Conservation (phyloP, 352 stramenopile genomes). For the Blastocystis sp. region DNA sequence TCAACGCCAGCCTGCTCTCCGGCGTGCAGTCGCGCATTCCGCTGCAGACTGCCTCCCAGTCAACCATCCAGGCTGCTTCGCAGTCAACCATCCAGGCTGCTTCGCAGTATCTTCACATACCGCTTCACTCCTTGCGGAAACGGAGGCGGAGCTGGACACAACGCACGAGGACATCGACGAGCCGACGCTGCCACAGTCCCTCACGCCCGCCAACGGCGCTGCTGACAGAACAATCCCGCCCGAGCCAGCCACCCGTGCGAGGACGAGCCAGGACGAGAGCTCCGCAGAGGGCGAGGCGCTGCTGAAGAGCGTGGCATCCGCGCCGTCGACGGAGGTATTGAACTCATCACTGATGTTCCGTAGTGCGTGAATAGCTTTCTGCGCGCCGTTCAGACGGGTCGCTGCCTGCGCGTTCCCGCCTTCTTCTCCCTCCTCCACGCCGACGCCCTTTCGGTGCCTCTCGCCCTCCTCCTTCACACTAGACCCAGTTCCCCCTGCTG, state of each 20-base stretch:
- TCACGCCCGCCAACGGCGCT: not conserved
- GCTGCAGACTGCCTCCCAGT: too few relatives aligned
- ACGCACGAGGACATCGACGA: conserved; percentile 47
- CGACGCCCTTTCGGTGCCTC: not conserved
- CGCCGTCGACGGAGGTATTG: too few relatives aligned
- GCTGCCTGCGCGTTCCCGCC: not conserved
- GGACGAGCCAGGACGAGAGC: too few relatives aligned
- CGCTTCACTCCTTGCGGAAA: not conserved
- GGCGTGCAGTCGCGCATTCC: not conserved
- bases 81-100: too few relatives aligned
- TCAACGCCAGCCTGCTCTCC: not conserved
- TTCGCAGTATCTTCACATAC: too few relatives aligned
- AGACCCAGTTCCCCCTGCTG: conserved; percentile 19
- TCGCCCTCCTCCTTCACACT: not conserved
- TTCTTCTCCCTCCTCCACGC: not conserved
- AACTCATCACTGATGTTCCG: not conserved
- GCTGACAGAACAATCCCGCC: too few relatives aligned
- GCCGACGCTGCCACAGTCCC: not conserved
- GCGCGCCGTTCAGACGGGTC: not conserved
- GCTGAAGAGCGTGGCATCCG: too few relatives aligned
- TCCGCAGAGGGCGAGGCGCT: too few relatives aligned
- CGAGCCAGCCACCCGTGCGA: too few relatives aligned
- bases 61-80: too few relatives aligned
- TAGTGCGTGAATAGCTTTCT: not conserved
- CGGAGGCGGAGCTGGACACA: not conserved